A percentile compares a stretch with the other conserved stretches of the same genome.
These are phyloP conservation scores for Aulographum hederae DNA, from an alignment of 2,329 filamentous ascomycete species.

Conservation along the genomic window DNA sequence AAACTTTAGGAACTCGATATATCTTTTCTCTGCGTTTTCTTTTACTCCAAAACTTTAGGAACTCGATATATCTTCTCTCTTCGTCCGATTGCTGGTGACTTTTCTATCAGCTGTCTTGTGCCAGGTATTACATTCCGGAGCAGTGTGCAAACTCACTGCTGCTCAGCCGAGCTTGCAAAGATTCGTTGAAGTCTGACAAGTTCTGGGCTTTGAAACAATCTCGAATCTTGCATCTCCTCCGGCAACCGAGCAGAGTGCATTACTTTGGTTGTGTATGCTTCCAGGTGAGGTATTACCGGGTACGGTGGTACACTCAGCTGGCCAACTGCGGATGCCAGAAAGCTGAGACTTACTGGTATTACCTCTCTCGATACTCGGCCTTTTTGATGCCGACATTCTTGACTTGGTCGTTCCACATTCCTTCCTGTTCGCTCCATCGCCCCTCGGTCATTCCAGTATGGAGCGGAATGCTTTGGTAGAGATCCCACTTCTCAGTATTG, in stretches of 20 bases:
- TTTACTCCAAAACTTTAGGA: too few species aligned
- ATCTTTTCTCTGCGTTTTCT: too few species aligned
- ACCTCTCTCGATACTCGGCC: slow-evolving; percentile 27
- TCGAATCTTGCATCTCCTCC: too few species aligned
- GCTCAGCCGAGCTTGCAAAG: too few species aligned
- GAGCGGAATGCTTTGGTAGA: slow-evolving; percentile 40
- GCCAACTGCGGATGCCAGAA: slow-evolving; percentile 39
- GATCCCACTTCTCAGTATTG: slow-evolving; percentile 34
- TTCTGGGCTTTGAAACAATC: too few species aligned
- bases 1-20: too few species aligned
- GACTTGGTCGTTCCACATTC: slow-evolving; percentile 33
- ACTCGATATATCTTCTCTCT: too few species aligned
- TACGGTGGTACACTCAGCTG: slow-evolving; percentile 36
- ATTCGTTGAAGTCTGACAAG: too few species aligned
- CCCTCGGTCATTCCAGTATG: slow-evolving; percentile 34
- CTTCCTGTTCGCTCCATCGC: slow-evolving; percentile 32
- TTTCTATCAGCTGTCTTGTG: too few species aligned
- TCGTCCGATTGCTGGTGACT: too few species aligned
- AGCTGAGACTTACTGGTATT: slow-evolving; percentile 37
- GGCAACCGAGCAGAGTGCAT: slow-evolving; percentile 41
- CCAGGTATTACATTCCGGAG: too few species aligned
- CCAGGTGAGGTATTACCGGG: slow-evolving; percentile 29
- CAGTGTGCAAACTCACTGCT: too few species aligned
- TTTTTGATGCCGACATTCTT: slow-evolving; percentile 33
- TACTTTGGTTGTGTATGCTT: slow-evolving; percentile 31